Conservation (phyloP, 73 alveolate genomes). For the Paramecium sonneborni region DNA sequence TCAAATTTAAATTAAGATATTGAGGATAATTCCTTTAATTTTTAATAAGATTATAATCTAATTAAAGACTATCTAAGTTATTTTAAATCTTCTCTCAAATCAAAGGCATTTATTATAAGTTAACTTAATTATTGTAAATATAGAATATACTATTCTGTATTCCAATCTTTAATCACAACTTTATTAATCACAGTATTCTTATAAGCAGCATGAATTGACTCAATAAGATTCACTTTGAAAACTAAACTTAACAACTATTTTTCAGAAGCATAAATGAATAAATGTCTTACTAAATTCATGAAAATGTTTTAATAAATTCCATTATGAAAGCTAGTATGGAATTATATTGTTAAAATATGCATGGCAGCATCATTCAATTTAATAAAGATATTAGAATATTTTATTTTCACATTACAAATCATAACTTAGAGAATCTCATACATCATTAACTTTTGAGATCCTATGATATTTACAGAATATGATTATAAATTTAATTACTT, state of each 20-base stretch:
- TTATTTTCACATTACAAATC: neutral
- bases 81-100: slow-evolving; percentile 10
- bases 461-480: neutral
- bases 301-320: neutral
- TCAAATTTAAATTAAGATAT: slow-evolving; percentile 8
- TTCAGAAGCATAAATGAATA: slow-evolving; percentile 35
- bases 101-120: neutral
- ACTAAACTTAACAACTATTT: neutral
- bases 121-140: neutral
- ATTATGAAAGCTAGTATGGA: neutral
- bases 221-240: slow-evolving; percentile 26
- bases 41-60: slow-evolving; percentile 2
- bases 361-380: slow-evolving; percentile 39
- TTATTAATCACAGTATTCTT: neutral
- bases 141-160: neutral
- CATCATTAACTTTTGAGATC: neutral
- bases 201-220: neutral
- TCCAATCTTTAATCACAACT: slow-evolving; percentile 21
- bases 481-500: neutral
- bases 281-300: neutral
- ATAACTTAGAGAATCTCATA: neutral
- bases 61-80: neutral
- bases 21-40: neutral
- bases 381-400: neutral
- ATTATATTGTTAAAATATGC: slow-evolving; percentile 13